Evolutionary conservation across 2,329 filamentous ascomycete species (phyloP).

Genomic region (Penicillium sp.): DNA sequence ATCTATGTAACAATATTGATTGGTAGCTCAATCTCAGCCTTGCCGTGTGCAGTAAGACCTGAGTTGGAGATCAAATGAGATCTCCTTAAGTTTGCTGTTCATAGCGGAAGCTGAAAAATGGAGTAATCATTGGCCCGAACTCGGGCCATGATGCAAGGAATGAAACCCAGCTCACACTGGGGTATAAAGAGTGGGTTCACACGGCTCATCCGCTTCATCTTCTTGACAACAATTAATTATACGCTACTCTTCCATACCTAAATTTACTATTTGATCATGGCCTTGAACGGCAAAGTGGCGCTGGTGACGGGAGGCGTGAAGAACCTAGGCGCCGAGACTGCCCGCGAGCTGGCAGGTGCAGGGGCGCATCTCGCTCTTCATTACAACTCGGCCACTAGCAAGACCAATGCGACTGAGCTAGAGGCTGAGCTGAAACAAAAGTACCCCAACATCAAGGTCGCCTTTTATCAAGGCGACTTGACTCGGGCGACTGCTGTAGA

Average conservation of each 20-base stretch:
- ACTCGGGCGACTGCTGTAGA: slow-evolving; percentile 39
- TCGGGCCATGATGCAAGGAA: background rate
- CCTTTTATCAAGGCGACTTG: slow-evolving; percentile 43
- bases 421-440: slow-evolving; percentile 34
- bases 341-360: slow-evolving; percentile 32
- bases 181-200: background rate
- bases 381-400: slow-evolving; percentile 40
- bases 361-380: slow-evolving; percentile 39
- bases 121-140: background rate
- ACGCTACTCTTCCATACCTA: background rate
- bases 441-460: slow-evolving; percentile 31
- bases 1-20: no score
- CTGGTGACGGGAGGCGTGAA: slow-evolving; percentile 42
- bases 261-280: slow-evolving; percentile 21
- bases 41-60: no score
- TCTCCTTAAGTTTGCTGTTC: no score
- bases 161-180: background rate
- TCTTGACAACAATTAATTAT: background rate
- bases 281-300: slow-evolving; percentile 38
- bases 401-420: slow-evolving; percentile 35
- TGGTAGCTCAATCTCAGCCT: no score
- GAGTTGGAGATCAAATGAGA: no score
- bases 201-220: background rate
- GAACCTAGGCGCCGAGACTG: slow-evolving; percentile 41
- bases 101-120: no score